These are phyloP conservation scores for Athelia psychrophila DNA, from an alignment of 1,284 basidiomycete genomes.

Conservation along the genomic window DNA sequence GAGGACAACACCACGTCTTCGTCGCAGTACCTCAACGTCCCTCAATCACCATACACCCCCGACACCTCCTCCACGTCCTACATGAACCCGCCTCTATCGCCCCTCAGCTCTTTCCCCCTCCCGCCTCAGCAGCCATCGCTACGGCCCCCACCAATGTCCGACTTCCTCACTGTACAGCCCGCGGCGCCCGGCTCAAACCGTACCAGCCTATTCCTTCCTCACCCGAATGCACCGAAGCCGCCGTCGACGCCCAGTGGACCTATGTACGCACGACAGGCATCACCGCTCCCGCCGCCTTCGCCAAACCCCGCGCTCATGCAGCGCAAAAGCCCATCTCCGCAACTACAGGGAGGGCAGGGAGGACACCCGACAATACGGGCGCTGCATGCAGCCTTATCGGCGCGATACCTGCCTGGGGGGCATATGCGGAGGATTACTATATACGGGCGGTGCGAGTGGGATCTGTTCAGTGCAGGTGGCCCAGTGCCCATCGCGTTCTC, in stretches of 20 bases:
- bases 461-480: conserved; percentile 47
- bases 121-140: background rate
- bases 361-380: background rate
- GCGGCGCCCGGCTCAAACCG: conserved; percentile 17
- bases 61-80: too few species aligned
- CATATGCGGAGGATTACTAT: conserved; percentile 46
- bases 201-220: conserved; percentile 62
- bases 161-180: background rate
- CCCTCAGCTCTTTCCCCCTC: background rate
- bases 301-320: conserved; percentile 10
- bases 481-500: conserved; percentile 69
- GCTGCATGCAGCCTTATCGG: background rate
- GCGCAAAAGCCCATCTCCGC: conserved; percentile 3
- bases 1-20: background rate
- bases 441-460: conserved; percentile 57
- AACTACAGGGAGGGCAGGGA: background rate
- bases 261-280: conserved; percentile 50
- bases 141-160: background rate
- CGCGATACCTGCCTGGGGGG: background rate
- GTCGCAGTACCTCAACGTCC: too few species aligned
- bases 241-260: conserved; percentile 43
- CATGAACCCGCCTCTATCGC: background rate
- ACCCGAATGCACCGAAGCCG: conserved; percentile 70
- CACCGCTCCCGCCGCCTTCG: conserved; percentile 15
- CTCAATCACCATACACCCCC: too few species aligned